These are phyloP conservation scores for Capronia epimyces DNA, from an alignment of 2,329 filamentous ascomycete species.

Conservation along the genomic window DNA sequence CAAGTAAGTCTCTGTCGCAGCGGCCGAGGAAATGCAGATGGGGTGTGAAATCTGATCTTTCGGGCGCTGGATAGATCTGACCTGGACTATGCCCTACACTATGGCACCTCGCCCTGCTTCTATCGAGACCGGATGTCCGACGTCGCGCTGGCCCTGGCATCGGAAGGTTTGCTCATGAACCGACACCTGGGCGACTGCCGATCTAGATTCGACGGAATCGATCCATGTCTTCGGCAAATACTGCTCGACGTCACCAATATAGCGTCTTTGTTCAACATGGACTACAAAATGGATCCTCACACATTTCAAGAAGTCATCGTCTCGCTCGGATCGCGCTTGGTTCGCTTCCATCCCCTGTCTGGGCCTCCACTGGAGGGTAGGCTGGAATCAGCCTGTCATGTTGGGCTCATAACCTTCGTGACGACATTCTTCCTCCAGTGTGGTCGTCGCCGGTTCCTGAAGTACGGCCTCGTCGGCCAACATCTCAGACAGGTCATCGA, in stretches of 20 bases:
- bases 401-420: background rate
- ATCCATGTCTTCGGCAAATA: background rate
- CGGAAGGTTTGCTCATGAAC: background rate
- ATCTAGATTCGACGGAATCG: background rate
- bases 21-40: too few relatives aligned
- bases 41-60: background rate
- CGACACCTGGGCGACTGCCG: background rate
- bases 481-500: background rate
- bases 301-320: constrained; percentile 2
- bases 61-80: background rate
- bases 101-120: background rate
- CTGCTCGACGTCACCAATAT: background rate
- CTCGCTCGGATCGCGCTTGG: background rate
- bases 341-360: background rate
- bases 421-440: background rate
- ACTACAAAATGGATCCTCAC: constrained; percentile 1
- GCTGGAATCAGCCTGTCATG: background rate
- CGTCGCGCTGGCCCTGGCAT: background rate
- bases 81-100: background rate
- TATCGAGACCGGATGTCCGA: constrained; percentile 2
- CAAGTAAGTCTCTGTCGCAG: background rate
- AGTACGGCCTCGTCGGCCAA: background rate
- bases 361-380: background rate
- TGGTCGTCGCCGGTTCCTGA: background rate
- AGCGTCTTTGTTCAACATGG: background rate